A percentile compares a stretch with the other conserved stretches of the same genome.
Evolutionary conservation across 2,329 filamentous ascomycete species (phyloP).

Genomic region (Penicillium sp.): DNA sequence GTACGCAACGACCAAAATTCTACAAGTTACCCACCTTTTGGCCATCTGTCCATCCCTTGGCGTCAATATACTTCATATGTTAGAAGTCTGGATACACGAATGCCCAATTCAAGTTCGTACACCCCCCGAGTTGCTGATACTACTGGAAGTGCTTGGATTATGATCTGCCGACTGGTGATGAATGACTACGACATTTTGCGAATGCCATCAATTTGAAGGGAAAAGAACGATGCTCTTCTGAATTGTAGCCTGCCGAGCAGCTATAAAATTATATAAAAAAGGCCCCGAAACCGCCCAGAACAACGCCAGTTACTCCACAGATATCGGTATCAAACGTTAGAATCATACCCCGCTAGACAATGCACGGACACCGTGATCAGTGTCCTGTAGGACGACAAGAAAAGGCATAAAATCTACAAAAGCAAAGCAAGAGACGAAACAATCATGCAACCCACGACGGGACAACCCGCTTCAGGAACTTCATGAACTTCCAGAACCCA

Average conservation of each 20-base stretch:
- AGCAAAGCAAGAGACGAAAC: neutral
- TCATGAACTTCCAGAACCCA: slow-evolving; percentile 67
- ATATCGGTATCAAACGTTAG: slow-evolving; percentile 1
- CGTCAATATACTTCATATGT: neutral
- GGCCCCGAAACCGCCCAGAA: neutral
- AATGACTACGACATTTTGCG: neutral
- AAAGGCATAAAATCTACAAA: neutral
- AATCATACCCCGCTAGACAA: slow-evolving; percentile 5
- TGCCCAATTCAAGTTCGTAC: too few relatives aligned
- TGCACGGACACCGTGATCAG: neutral
- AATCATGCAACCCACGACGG: slow-evolving; percentile 48
- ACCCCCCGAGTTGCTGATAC: neutral
- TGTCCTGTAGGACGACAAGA: neutral
- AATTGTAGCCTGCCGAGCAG: neutral
- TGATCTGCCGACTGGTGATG: too few relatives aligned
- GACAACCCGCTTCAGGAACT: slow-evolving; percentile 56
- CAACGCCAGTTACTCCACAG: slow-evolving; percentile 3
- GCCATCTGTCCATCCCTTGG: neutral
- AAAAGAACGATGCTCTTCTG: neutral
- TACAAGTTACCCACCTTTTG: neutral
- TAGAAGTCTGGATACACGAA: neutral
- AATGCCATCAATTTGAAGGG: neutral
- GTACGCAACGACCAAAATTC: neutral
- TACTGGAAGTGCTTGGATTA: neutral
- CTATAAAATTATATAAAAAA: neutral